Percentiles rank a stretch among this genome's conserved stretches.
Evolutionary conservation across 169 alveolate species (phyloP).

Genomic region (Neospora caninum): DNA sequence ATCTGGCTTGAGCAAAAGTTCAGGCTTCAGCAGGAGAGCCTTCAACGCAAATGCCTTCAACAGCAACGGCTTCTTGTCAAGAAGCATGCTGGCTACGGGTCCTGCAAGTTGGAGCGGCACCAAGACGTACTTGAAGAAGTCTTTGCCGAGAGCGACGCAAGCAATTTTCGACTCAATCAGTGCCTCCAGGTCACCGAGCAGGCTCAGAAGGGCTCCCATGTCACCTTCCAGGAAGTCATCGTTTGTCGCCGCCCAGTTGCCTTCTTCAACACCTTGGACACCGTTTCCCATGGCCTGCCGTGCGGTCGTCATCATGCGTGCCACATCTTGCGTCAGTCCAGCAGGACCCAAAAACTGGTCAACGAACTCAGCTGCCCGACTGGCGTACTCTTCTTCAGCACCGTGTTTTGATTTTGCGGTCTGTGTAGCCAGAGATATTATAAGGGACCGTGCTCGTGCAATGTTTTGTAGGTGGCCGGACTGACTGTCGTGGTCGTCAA

Average conservation of each 20-base stretch:
- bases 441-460: too few relatives aligned
- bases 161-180: background rate
- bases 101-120: background rate
- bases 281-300: background rate
- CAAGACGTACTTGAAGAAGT: background rate
- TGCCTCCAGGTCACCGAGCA: background rate
- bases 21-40: background rate
- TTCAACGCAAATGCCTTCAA: background rate
- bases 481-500: too few relatives aligned
- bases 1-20: background rate
- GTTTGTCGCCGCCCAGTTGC: background rate
- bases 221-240: too few relatives aligned
- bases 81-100: background rate
- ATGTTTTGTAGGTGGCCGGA: too few relatives aligned
- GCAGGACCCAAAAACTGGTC: slow-evolving; percentile 1
- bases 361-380: background rate
- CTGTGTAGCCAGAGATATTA: too few relatives aligned
- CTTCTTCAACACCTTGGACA: too few relatives aligned
- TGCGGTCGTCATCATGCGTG: background rate
- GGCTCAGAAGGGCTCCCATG: too few relatives aligned
- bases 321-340: background rate
- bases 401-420: background rate
- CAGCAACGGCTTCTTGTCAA: slow-evolving; percentile 7
- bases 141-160: background rate
- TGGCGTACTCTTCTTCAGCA: background rate